These are phyloP conservation scores for Umbelopsis sp. DNA, from an alignment of 192 early-diverging fungal genomes.

Conservation along the genomic window DNA sequence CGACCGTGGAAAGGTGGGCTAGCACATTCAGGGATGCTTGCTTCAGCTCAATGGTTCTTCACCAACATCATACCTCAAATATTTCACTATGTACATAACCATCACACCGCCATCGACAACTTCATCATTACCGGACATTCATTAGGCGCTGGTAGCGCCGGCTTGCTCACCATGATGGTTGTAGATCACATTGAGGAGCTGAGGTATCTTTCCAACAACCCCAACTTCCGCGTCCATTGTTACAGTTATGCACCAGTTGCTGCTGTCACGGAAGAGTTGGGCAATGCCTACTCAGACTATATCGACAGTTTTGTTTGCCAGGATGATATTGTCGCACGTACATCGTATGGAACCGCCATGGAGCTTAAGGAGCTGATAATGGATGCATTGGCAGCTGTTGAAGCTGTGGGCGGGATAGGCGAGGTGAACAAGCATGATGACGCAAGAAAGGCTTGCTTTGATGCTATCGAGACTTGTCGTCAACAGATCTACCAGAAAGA, in stretches of 20 bases:
- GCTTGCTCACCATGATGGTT: conserved; percentile 70
- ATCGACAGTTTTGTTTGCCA: conserved; percentile 65
- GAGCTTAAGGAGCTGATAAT: conserved; percentile 65
- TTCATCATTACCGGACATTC: conserved; percentile 71
- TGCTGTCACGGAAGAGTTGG: conserved; percentile 53
- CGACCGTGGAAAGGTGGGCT: conserved; percentile 79
- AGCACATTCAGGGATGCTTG: conserved; percentile 76
- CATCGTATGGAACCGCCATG: conserved; percentile 66
- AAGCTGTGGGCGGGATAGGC: conserved; percentile 31
- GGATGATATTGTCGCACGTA: conserved; percentile 64
- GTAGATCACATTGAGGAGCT: conserved; percentile 48
- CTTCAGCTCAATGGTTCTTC: conserved; percentile 71
- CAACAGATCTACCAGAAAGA: conserved; percentile 35
- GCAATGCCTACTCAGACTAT: conserved; percentile 53
- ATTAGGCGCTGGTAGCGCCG: conserved; percentile 65
- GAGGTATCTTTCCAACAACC: conserved; percentile 43
- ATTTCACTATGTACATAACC: conserved; percentile 44
- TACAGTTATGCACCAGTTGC: conserved; percentile 62
- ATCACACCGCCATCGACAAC: conserved; percentile 38
- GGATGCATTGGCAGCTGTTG: conserved; percentile 46
- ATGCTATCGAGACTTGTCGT: conserved; percentile 34
- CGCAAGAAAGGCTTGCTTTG: conserved; percentile 36
- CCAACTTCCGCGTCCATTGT: conserved; percentile 47
- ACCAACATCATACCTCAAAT: conserved; percentile 62
- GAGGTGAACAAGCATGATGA: conserved; percentile 35